Evolutionary conservation across 116 monocot genomes (phyloP), one percentile per base, ranked within the genome.

Genomic region (Cymodocea nodosa): DNA sequence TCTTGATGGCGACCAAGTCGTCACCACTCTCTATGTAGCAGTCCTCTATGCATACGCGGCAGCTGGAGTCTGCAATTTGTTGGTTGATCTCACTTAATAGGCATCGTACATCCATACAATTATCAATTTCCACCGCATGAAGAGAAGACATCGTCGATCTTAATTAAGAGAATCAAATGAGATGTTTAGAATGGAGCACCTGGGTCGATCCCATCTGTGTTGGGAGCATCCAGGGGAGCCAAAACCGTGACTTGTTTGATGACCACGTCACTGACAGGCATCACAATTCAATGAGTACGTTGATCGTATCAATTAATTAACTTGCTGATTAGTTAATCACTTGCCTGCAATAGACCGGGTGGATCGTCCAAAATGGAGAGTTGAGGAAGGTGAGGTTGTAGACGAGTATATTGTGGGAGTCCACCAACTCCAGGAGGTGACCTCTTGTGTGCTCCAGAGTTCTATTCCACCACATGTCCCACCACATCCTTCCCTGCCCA

Each of bases 21-120:
- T 97, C 91, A 12, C 95, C 95, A 40, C 90, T 97, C 70, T 97
- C 90, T 0, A 97, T 83, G 70, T 90, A 90, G 19, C 95, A 97
- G 78, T 97, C 95, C 70, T 97, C 87, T 35, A 90, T 85, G 60
- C 95, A 97, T 4, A 97, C 79, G 25, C 81, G 35, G 10, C 80
- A 51, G 76, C 95, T 87, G 13, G 95, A 97, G 52, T 97, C 91
- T 90, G 87, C 18, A 44, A 13, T 12, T 48, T 34, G 52, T 55
- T 15, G 22, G 14, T 35, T 9, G 35, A 57, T 25, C 30, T n/a
- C n/a, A n/a, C n/a, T n/a, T n/a, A n/a, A n/a, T n/a, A n/a, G n/a
- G n/a, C n/a, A n/a, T n/a, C n/a, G n/a, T n/a, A n/a, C n/a, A n/a
- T n/a, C n/a, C n/a, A n/a, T n/a, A n/a, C n/a, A n/a, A n/a, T n/a